These are phyloP conservation scores for Zelonia costaricensis DNA, from an alignment of 208 protist species.

Conservation along the genomic window DNA sequence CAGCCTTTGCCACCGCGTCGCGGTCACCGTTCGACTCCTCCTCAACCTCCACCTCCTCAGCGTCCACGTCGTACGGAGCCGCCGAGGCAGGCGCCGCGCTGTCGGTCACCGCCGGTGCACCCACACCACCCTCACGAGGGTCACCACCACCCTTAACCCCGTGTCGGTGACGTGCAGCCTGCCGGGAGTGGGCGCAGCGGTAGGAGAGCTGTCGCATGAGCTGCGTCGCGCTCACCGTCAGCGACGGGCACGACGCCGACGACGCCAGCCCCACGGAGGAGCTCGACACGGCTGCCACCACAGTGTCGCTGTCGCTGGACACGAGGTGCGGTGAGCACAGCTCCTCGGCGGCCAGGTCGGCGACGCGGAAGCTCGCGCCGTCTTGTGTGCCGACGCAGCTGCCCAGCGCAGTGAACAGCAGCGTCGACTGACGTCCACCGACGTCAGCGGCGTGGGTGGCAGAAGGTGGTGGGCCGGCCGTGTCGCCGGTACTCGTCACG, in stretches of 20 bases:
- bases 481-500: no score
- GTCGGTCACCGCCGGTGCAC: no score
- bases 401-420: not conserved
- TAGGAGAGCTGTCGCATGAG: constrained; percentile 26
- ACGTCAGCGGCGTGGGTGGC: not conserved
- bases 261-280: not conserved
- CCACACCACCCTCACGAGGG: no score
- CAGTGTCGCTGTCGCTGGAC: not conserved
- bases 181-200: constrained; percentile 10
- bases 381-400: not conserved
- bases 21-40: not conserved
- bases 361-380: not conserved
- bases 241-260: constrained; percentile 3
- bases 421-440: not conserved
- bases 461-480: no score
- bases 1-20: no score
- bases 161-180: no score
- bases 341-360: not conserved
- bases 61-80: constrained; percentile 24
- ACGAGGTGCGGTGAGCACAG: not conserved
- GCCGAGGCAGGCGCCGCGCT: no score
- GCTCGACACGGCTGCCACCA: not conserved
- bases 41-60: constrained; percentile 9
- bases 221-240: constrained; percentile 23
- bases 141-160: no score